Evolutionary conservation across 208 protist species (phyloP), one percentile per base, ranked within the genome.

Genomic region (Acanthamoeba triangularis): DNA sequence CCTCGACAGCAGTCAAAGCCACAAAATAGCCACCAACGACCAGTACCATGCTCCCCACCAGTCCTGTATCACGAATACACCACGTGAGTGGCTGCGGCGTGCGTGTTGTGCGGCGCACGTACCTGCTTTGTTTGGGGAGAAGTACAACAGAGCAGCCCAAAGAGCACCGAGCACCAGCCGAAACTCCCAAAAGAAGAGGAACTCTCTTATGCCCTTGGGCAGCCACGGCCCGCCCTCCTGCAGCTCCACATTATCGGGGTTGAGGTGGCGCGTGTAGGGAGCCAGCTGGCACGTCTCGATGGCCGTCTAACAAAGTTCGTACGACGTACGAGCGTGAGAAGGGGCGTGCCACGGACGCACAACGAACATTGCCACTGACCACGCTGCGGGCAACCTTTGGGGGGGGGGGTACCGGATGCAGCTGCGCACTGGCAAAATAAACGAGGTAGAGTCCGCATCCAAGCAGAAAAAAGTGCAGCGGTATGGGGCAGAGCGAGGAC

Each of bases 121-220:
- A 93, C 87, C 87, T 18, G 44, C 13, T 30, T 74, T 93, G 87
- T 93, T 67, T 11, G 49, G 10, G 18, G 87, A 93, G 33, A 61
- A 74, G 59, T 76, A 44, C 10, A 93, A 30, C 8, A 93, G 56
- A 14, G 87, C 87, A 37, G 56, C 56, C 61, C 61, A 67, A 3
- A 93, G 3, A n/a, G 65, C 87, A 28, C 11, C 56, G 61, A 93
- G 14, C 28, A n/a, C 59, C 4, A 93, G n/a, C 10, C 87, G 87
- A 25, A 74, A 59, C 35, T 47, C 56, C 87, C 87, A 93, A 16
- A 93, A 93, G 47, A 93, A 93, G 35, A 93, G 56, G 44, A 93
- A 23, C 37, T 74, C 87, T 41, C 87, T 67, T 11, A 74, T 30
- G 61, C 33, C 28, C 59, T 67, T 74, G 37, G 56, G 87, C 56